Conservation (phyloP, 2,329 filamentous ascomycete species). For the Aureobasidium zeae region DNA sequence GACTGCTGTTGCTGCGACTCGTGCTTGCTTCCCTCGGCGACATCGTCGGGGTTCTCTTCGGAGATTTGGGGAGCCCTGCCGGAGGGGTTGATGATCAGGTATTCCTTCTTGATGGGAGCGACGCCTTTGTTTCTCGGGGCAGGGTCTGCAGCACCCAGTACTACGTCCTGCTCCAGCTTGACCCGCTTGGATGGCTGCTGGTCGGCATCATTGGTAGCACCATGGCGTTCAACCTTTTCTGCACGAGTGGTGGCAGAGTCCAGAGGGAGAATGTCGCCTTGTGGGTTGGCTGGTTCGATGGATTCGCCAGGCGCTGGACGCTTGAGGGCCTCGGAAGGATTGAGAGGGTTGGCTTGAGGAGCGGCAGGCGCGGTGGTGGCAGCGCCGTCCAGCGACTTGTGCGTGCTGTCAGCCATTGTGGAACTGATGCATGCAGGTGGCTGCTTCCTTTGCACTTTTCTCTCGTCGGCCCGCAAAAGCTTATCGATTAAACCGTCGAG, state of each 20-base stretch:
- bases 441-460: conserved; percentile 13
- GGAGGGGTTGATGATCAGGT: conserved; percentile 29
- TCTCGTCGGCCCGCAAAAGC: neutral
- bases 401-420: conserved; percentile 7
- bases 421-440: neutral
- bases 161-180: conserved; percentile 29
- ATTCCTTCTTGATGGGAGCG: conserved; percentile 67
- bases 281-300: conserved; percentile 25
- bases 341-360: conserved; percentile 21
- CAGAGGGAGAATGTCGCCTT: conserved; percentile 27
- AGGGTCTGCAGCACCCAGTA: conserved; percentile 24
- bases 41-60: conserved; percentile 28
- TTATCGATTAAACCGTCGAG: neutral
- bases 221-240: conserved; percentile 32
- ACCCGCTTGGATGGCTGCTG: conserved; percentile 30
- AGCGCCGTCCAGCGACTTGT: conserved; percentile 8
- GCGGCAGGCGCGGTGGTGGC: neutral
- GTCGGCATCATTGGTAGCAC: too few species aligned
- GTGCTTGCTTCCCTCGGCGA: conserved; percentile 42
- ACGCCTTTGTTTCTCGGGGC: conserved; percentile 43
- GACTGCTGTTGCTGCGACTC: conserved; percentile 27
- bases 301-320: conserved; percentile 20
- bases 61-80: conserved; percentile 16
- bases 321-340: conserved; percentile 21
- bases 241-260: conserved; percentile 33